A percentile compares a stretch with the other conserved stretches of the same genome.
phyloP scores from a whole-genome alignment of 495 filamentous ascomycete genomes.

The Friedmanniomyces endolithicus region DNA sequence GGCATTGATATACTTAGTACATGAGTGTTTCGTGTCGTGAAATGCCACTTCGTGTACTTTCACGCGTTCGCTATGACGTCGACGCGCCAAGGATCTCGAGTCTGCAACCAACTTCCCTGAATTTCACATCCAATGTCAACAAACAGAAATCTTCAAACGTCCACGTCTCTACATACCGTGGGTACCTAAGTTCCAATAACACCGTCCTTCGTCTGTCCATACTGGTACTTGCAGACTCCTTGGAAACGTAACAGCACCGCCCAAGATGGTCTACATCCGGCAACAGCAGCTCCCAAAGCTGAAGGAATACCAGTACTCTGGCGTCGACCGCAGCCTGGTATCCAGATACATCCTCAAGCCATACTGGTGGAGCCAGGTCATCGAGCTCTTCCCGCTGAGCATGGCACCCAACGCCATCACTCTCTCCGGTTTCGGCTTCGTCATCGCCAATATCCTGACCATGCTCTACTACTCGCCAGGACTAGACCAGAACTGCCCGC shows the following conservation, averaged over 20 bases:
- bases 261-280: conserved; percentile 71
- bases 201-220: too few relatives aligned
- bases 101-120: too few relatives aligned
- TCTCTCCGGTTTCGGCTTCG: conserved; percentile 78
- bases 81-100: too few relatives aligned
- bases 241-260: not conserved
- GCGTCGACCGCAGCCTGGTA: conserved; percentile 75
- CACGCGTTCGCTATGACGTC: too few relatives aligned
- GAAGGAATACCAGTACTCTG: conserved; percentile 81
- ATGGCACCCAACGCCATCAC: conserved; percentile 80
- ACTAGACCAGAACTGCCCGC: conserved; percentile 81
- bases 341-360: conserved; percentile 91
- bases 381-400: conserved; percentile 74
- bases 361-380: conserved; percentile 90
- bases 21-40: too few relatives aligned
- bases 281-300: conserved; percentile 80
- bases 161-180: too few relatives aligned
- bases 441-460: conserved; percentile 83
- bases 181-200: too few relatives aligned
- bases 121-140: too few relatives aligned
- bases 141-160: too few relatives aligned
- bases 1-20: too few relatives aligned
- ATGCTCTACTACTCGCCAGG: conserved; percentile 94
- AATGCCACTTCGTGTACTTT: too few relatives aligned
- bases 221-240: too few relatives aligned